These are phyloP conservation scores for Marasmius tenuissimus DNA, from an alignment of 1,284 basidiomycete species.

Conservation along the genomic window DNA sequence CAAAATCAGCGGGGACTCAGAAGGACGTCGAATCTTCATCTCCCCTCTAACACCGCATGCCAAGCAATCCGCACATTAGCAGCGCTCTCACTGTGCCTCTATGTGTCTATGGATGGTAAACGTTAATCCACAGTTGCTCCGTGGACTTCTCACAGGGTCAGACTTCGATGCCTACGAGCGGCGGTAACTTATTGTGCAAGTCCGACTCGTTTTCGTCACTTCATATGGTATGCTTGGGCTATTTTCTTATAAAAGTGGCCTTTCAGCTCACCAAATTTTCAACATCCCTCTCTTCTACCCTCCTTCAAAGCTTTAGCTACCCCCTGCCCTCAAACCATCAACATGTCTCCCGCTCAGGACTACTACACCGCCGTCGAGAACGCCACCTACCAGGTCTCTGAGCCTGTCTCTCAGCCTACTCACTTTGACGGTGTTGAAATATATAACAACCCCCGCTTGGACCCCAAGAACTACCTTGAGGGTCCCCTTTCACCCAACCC, in stretches of 20 bases:
- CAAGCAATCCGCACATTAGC: too few relatives aligned
- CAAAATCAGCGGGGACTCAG: background rate
- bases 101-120: too few relatives aligned
- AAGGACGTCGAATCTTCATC: background rate
- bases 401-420: background rate
- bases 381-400: background rate
- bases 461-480: conserved; percentile 67
- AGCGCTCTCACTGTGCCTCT: too few relatives aligned
- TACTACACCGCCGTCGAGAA: background rate
- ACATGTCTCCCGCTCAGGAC: background rate
- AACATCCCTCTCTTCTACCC: background rate
- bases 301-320: background rate
- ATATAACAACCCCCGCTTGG: conserved; percentile 60
- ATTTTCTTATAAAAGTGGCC: background rate
- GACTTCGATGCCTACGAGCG: background rate
- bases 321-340: background rate
- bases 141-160: too few relatives aligned
- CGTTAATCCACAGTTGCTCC: too few relatives aligned
- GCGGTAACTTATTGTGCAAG: background rate
- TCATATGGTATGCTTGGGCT: background rate
- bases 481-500: conserved; percentile 66
- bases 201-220: background rate
- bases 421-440: background rate
- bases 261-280: background rate
- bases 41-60: background rate